phyloP scores from a whole-genome alignment of 257 asterid species.

The Solanum habrochaites region DNA sequence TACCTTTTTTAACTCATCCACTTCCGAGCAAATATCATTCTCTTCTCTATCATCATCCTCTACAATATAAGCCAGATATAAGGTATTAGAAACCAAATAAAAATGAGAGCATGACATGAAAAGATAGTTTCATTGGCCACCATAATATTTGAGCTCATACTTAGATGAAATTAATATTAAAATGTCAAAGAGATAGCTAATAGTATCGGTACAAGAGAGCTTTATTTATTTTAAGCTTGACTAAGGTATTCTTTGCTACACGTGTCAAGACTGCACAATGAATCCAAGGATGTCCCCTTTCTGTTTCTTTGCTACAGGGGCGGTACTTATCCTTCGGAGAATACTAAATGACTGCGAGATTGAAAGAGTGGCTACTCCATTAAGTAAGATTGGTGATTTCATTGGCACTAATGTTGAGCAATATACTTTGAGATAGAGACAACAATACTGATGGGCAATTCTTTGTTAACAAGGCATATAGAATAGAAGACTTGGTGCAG shows the following conservation, averaged over 20 bases:
- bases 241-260: background rate
- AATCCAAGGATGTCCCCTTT: background rate
- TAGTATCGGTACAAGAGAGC: background rate
- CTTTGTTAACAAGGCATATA: background rate
- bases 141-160: background rate
- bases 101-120: background rate
- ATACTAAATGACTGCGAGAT: background rate
- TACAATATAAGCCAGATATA: slow-evolving; percentile 7
- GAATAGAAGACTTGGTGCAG: background rate
- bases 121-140: background rate
- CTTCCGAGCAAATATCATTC: slow-evolving; percentile 6
- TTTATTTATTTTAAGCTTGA: background rate
- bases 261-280: background rate
- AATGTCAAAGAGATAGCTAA: background rate
- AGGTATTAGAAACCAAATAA: background rate
- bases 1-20: slow-evolving; percentile 20
- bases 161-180: background rate
- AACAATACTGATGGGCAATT: background rate
- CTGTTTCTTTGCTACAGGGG: background rate
- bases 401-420: background rate
- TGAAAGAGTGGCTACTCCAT: background rate
- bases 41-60: slow-evolving; percentile 30
- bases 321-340: background rate
- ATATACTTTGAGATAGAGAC: background rate
- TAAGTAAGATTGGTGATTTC: background rate